These are phyloP conservation scores for Amanita rubescens DNA, from an alignment of 768 basidiomycete genomes.

Conservation along the genomic window DNA sequence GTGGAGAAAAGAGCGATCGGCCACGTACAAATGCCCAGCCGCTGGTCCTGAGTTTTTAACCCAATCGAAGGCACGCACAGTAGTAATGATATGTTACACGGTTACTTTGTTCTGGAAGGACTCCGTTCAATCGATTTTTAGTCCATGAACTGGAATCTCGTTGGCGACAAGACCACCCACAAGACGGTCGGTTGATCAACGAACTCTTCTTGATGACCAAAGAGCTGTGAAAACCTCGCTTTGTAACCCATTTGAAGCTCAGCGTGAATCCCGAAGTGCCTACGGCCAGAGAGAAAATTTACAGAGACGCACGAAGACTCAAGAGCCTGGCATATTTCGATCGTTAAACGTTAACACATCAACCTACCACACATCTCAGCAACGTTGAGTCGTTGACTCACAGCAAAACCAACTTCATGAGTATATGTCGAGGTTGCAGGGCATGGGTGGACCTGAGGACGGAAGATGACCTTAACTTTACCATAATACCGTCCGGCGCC, in stretches of 20 bases:
- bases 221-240: conserved; percentile 48
- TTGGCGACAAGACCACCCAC: conserved; percentile 65
- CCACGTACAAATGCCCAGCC: too few relatives aligned
- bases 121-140: conserved; percentile 69
- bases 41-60: too few relatives aligned
- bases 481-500: conserved; percentile 62
- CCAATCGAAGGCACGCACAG: too few relatives aligned
- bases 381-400: conserved; percentile 31
- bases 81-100: too few relatives aligned
- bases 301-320: conserved; percentile 64
- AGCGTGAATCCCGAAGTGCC: conserved; percentile 10
- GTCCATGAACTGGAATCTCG: conserved; percentile 82
- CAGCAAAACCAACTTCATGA: conserved; percentile 80
- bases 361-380: neutral
- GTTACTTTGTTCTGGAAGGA: conserved; percentile 58
- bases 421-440: conserved; percentile 67
- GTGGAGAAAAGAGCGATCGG: too few relatives aligned
- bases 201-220: conserved; percentile 69
- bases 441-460: conserved; percentile 76
- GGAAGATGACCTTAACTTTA: conserved; percentile 67
- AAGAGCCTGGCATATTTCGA: conserved; percentile 43
- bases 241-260: neutral
- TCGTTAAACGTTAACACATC: neutral
- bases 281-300: conserved; percentile 65
- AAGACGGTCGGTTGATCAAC: conserved; percentile 75